Evolutionary conservation across 805 yeast species (phyloP), one percentile per base, ranked within the genome.

Genomic region (Starmerella khaoyaiensis): DNA sequence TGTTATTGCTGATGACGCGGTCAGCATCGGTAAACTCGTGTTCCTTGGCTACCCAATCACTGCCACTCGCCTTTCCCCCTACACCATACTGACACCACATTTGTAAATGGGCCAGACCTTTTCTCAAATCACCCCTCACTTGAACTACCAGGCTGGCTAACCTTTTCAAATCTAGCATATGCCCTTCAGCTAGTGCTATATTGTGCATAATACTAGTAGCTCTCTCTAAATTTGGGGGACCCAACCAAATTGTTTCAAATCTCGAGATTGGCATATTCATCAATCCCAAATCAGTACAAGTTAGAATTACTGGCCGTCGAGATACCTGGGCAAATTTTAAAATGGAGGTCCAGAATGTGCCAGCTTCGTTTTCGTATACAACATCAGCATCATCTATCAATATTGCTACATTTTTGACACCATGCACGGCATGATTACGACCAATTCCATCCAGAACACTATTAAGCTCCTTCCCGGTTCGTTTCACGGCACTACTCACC

Each of bases 371-470:
- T 37, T 73, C 82, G 50, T 78, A 82, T 15, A 86, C 55, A 9
- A 81, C 63, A 53, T 87, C 94, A 28, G 80, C 86, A 50, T 87
- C 95, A 48, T 86, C 94, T 40, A 87, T 64, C 23, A 90, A 57
- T 4, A 90, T 75, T 5, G 83, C 61, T 6, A 87, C 84, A 41
- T 72, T 67, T 41, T 68, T 73, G 35, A 68, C 42, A 12, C 35
- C 32, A 45, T 77, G 81, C 2, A 87, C 86, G 32, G 79, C 61
- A 42, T 82, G 83, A 0, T 93, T 79, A 4, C 94, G 86, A 39
- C 87, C 74, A 36, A 84, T 69, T 50, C 93, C 96, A 33, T 69
- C 74, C 26, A 87, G 62, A 21, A 56, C 70, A 19, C 72, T 69
- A 35, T 65, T 60, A 11, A 87, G 67, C 43, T 80, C 87, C 53